These are phyloP conservation scores for Penicillium cinerascens DNA, from an alignment of 495 filamentous ascomycete species.

Conservation along the genomic window DNA sequence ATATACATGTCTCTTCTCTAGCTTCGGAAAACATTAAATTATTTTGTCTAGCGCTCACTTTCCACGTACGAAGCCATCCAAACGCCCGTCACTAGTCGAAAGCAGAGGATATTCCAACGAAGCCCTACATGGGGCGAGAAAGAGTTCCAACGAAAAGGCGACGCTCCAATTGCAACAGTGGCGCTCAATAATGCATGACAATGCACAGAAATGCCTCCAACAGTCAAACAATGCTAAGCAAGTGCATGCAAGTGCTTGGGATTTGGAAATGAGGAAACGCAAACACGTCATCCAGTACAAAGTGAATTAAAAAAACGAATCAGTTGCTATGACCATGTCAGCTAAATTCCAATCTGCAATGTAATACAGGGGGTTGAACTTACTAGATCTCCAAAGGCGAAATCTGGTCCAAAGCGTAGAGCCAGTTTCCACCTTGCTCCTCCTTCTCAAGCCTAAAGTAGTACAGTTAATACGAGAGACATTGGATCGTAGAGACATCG, in stretches of 20 bases:
- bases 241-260: neutral
- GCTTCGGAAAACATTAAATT: neutral
- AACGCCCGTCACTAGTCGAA: neutral
- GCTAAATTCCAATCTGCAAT: neutral
- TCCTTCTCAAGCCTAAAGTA: conserved; percentile 66
- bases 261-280: neutral
- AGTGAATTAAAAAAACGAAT: conserved; percentile 10
- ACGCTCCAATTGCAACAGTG: conserved; percentile 11
- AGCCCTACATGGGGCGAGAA: neutral
- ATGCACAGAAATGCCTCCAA: neutral
- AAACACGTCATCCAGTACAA: conserved; percentile 18
- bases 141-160: conserved; percentile 3
- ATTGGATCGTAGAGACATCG: neutral
- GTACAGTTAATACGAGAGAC: neutral
- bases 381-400: conserved; percentile 98
- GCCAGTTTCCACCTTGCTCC: conserved; percentile 91
- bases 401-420: conserved; percentile 92
- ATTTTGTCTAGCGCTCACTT: neutral
- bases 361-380: conserved; percentile 34
- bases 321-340: conserved; percentile 25
- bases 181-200: conserved; percentile 12
- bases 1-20: conserved; percentile 9
- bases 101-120: neutral
- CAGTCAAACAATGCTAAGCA: neutral
- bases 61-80: neutral